Evolutionary conservation across 2,329 filamentous ascomycete species (phyloP), one percentile per base, ranked within the genome.

Genomic region (Aspergillus sp.): DNA sequence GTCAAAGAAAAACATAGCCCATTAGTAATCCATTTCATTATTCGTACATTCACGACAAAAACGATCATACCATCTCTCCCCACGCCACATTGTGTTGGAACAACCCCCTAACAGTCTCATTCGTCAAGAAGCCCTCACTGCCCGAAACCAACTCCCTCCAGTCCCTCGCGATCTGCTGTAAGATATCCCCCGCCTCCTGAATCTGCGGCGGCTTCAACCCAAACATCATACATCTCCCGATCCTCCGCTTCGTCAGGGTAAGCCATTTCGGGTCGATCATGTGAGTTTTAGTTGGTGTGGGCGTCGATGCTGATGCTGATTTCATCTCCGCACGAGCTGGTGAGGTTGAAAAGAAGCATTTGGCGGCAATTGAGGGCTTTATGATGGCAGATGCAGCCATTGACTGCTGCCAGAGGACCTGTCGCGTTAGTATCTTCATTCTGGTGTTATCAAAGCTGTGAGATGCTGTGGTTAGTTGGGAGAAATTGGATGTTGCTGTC

Each of bases 171-270:
- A 90, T 63, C 35, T 79, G 74, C 41, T 74, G 69, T 20, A 88
- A 61, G n/a, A 90, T 76, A 1, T 60, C 60, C 0, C 77, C 80
- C 0, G 83, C 84, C 44, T 79, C 75, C 5, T 68, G 57, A 3
- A 80, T 70, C 61, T 90, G 85, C 25, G 65, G 59, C 1, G 69
- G 66, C n/a, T 71, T 71, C 56, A 88, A 75, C 2, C 88, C 88
- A 61, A 89, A 91, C 52, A 77, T 79, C 55, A 91, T 80, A 64
- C 88, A 90, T 68, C 82, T 83, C 2, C 86, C 87, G 23, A 91
- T 71, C 15, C 87, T 78, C 12, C 72, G 60, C 61, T 83, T 85
- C 38, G 85, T 77, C 49, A 84, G 79, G 4, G 82, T 79, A 32
- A 90, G 79, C 87, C 87, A 93, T 61, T 82, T 75, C 15, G 83